Conservation (phyloP, 805 yeast species). For the Cyberlindnera amylophila region DNA sequence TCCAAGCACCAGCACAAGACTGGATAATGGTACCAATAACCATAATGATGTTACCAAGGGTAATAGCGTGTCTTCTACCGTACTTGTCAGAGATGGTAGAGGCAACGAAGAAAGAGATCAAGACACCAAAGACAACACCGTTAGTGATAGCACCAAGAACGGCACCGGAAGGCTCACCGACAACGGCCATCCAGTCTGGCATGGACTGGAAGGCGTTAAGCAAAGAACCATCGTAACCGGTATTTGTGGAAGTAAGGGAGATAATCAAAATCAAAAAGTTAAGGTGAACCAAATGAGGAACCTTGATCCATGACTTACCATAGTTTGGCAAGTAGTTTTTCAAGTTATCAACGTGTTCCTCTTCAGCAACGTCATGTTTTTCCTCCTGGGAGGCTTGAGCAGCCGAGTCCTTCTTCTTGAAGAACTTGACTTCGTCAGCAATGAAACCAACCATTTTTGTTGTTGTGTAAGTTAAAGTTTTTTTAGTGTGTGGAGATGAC, state of each 20-base stretch:
- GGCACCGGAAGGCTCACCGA: slow-evolving; percentile 38
- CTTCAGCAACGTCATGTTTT: neutral
- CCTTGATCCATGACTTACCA: slow-evolving; percentile 33
- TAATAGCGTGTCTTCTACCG: slow-evolving; percentile 37
- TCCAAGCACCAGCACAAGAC: slow-evolving; percentile 27
- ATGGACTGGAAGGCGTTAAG: slow-evolving; percentile 49
- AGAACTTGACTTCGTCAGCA: slow-evolving; percentile 23
- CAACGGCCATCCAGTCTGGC: slow-evolving; percentile 36
- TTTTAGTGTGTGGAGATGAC: neutral
- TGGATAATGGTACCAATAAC: slow-evolving; percentile 28
- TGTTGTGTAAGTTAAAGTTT: neutral
- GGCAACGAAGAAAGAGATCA: slow-evolving; percentile 30
- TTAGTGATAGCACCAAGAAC: slow-evolving; percentile 38
- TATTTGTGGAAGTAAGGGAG: slow-evolving; percentile 44
- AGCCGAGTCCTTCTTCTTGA: slow-evolving; percentile 8
- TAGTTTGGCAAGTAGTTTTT: slow-evolving; percentile 24
- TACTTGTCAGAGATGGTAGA: slow-evolving; percentile 32
- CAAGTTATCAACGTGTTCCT: slow-evolving; percentile 10
- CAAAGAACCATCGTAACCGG: slow-evolving; percentile 47
- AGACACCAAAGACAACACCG: slow-evolving; percentile 41
- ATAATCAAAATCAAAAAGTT: slow-evolving; percentile 37
- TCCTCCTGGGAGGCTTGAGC: neutral
- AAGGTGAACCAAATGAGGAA: slow-evolving; percentile 37
- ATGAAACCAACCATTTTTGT: slow-evolving; percentile 19
- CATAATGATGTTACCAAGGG: slow-evolving; percentile 24